These are phyloP conservation scores for Gyrodon lividus DNA, from an alignment of 768 basidiomycete species.

Conservation along the genomic window DNA sequence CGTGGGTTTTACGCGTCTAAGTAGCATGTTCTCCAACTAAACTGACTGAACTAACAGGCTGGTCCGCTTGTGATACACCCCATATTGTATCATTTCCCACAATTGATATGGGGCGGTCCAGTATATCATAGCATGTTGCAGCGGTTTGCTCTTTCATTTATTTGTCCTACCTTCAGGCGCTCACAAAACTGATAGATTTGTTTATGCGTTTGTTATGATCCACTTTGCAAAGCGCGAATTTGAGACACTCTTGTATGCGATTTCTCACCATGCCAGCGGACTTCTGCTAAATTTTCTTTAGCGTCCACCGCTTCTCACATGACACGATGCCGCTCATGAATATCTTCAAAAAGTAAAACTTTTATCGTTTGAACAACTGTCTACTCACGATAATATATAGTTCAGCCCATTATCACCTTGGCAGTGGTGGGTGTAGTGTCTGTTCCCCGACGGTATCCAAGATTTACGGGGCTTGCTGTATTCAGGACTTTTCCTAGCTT, in stretches of 20 bases:
- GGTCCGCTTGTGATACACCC: slow-evolving; percentile 93
- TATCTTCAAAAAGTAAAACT: slow-evolving; percentile 83
- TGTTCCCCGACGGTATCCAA: background rate
- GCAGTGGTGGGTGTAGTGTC: slow-evolving; percentile 48
- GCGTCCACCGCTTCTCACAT: slow-evolving; percentile 93
- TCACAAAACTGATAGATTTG: slow-evolving; percentile 44
- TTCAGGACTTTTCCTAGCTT: slow-evolving; percentile 70
- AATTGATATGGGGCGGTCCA: slow-evolving; percentile 63
- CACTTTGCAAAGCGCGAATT: slow-evolving; percentile 93
- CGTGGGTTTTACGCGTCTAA: slow-evolving; percentile 47
- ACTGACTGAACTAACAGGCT: slow-evolving; percentile 42
- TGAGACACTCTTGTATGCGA: slow-evolving; percentile 84
- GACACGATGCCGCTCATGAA: slow-evolving; percentile 88
- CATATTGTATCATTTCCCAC: slow-evolving; percentile 69
- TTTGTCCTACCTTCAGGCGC: background rate
- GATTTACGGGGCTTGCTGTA: slow-evolving; percentile 3
- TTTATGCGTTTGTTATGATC: slow-evolving; percentile 71
- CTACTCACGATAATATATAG: slow-evolving; percentile 40
- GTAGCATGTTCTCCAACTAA: background rate
- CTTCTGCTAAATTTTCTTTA: slow-evolving; percentile 25
- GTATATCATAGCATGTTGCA: slow-evolving; percentile 78
- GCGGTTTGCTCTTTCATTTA: slow-evolving; percentile 44
- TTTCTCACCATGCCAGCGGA: background rate
- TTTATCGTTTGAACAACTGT: background rate
- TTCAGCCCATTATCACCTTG: slow-evolving; percentile 85